Base-by-base conservation (phyloP, 192 early-diverging fungal genomes). In the Backusella morwellensis region DNA sequence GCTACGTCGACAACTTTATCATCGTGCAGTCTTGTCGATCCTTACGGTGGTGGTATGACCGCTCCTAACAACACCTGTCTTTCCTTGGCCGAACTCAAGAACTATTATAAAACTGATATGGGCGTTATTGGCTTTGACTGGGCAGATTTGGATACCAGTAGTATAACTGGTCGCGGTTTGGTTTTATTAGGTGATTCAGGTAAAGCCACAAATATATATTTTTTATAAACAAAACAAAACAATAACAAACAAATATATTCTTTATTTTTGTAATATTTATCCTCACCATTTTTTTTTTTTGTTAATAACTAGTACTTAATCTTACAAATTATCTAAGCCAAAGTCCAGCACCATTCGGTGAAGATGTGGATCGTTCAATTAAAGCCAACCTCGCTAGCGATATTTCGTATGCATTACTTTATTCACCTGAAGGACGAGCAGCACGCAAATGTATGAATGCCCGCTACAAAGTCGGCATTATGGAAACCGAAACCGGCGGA, bases 401-500 rank as follows among this genome's bases (percentile, higher is more conserved):
- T 54, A 70, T 68, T 1, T 84, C 82, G 0, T 80, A 80, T 35
- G 70, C 76, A 14, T 26, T 84, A 12, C 3, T 78, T 35, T 73
- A 80, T 35, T 47, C 73, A 19, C 41, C 52, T 17, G 35, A 78
- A n/a, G 73, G 73, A 1, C 81, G 83, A 73, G 69, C 77, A 0
- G 86, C 85, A 0, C 69, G 76, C 4, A 34, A 77, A 14, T 91
- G 90, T 70, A n/a, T 90, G 19, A 29, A 44, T 19, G 82, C 81
- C 9, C 86, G 86, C 4, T 90, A 85, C 50, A 50, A 63, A 36
- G 86, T 87, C n/a, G 90, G 90, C 70, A 75, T 84, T 56, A 81
- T 91, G 73, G 78, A 89, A 76, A 87, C 88, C 77, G 88, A 90
- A 54, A 85, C 87, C 9, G 82, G 84, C 56, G 90, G 90, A 3